phyloP scores from a whole-genome alignment of 805 yeast genomes.

The Brettanomyces sp. region DNA sequence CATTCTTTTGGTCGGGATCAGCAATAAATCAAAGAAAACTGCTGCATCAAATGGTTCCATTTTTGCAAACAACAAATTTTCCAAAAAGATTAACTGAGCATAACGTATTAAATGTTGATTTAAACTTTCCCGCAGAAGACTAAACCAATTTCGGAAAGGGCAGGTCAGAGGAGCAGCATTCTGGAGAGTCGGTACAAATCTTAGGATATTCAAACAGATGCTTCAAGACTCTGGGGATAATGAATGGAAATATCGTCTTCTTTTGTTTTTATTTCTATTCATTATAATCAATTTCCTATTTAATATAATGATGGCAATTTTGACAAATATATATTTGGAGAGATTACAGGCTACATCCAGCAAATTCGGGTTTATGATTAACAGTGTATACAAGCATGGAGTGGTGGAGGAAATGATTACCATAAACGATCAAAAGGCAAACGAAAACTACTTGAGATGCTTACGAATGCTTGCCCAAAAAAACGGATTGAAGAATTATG shows the following conservation, averaged over 20 bases:
- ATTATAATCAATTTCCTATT: conserved; percentile 28
- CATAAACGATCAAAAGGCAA: conserved; percentile 25
- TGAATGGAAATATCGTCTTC: conserved; percentile 34
- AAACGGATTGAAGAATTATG: conserved; percentile 18
- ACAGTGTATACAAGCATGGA: conserved; percentile 26
- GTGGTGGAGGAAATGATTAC: conserved; percentile 29
- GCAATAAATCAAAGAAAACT: no score
- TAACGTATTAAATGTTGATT: no score
- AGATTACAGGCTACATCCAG: conserved; percentile 19
- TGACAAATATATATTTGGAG: conserved; percentile 22
- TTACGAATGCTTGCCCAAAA: conserved; percentile 23
- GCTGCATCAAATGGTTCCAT: no score
- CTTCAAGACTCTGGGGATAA: conserved; percentile 28
- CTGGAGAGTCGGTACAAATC: conserved; percentile 25
- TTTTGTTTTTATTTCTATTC: conserved; percentile 33
- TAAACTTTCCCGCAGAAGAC: no score
- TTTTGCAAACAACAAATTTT: no score
- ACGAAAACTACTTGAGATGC: conserved; percentile 23
- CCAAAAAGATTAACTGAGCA: no score
- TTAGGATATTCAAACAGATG: conserved; percentile 16
- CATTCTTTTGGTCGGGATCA: no score
- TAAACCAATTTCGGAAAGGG: neutral
- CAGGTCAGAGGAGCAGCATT: conserved; percentile 16
- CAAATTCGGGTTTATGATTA: conserved; percentile 20
- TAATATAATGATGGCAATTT: conserved; percentile 24